These are phyloP conservation scores for Ramalina intermedia DNA, from an alignment of 495 filamentous ascomycete genomes.

Conservation along the genomic window DNA sequence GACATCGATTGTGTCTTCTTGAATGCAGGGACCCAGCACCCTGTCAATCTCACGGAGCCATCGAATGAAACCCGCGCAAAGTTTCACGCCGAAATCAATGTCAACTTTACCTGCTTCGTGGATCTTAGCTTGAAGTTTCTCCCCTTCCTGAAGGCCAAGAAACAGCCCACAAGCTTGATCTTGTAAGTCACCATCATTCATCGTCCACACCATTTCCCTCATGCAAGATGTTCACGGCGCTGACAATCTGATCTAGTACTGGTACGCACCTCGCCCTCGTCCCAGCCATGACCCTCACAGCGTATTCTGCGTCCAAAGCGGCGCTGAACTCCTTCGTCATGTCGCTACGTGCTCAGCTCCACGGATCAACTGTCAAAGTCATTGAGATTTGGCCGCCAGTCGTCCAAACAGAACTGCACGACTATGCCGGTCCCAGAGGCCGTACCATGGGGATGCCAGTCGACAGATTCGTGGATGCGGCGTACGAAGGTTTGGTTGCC, in stretches of 20 bases:
- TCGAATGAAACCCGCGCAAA: constrained; percentile 34
- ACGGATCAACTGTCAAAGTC: constrained; percentile 34
- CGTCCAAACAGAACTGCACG: constrained; percentile 42
- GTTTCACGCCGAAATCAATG: constrained; percentile 40
- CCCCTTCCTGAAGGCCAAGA: constrained; percentile 40
- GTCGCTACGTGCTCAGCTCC: constrained; percentile 44
- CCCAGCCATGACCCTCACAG: constrained; percentile 24
- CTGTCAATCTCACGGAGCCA: constrained; percentile 44
- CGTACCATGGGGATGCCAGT: constrained; percentile 44
- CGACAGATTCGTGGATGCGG: constrained; percentile 38
- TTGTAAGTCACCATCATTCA: constrained; percentile 13
- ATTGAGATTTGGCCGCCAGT: constrained; percentile 54
- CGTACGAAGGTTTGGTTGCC: constrained; percentile 33
- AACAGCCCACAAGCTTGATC: constrained; percentile 17
- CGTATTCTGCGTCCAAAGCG: constrained; percentile 30
- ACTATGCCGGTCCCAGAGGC: constrained; percentile 28
- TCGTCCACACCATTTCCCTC: neutral
- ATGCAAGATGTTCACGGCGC: neutral
- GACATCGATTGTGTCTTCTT: constrained; percentile 27
- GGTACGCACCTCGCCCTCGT: constrained; percentile 28
- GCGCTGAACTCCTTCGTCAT: constrained; percentile 34
- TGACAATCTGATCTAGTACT: constrained; percentile 18
- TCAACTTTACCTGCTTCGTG: constrained; percentile 51
- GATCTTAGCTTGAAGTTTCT: constrained; percentile 46
- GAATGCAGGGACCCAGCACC: constrained; percentile 28